Base-by-base conservation (phyloP, 768 basidiomycete species). In the Termitomyces sp. region DNA sequence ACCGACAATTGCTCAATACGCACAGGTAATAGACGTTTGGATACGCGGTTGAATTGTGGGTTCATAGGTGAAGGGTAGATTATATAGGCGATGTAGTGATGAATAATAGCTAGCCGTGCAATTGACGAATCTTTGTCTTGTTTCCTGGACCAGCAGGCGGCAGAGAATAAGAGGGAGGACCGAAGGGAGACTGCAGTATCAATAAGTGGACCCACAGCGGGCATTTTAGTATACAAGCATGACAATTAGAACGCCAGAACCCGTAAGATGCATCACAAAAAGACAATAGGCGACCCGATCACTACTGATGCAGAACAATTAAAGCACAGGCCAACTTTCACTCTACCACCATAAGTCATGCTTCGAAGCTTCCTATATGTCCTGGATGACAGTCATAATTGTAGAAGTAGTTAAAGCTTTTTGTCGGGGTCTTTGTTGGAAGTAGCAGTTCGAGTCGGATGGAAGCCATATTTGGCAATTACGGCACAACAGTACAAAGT, bases 131-230 rank as follows among this genome's bases (percentile, higher is more conserved):
- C 18, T 26, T 52, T 40, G 51, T 52, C 51, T 40, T 28, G 51
- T 41, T 40, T n/a, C 38, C 51, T 52, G 51, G 11, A 41, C 51
- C 51, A 52, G 51, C 51, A 52, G 51, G 51, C 51, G 38, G 7
- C n/a, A 4, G 13, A 40, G 38, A 52, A 52, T 41, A 50, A 24
- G 20, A 20, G 9, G 18, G 28, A 52, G 26, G 26, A 24, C 11
- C 24, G 8, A 6, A 52, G 38, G 30, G 13, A 2, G 11, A 40
- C 10, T 8, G 7, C 51, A 18, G 51, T 52, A 40, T 28, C 51
- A 6, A 30, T 11, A 11, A 18, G 13, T 41, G 51, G 51, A 52
- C 51, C 51, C 38, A 52, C 51, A 52, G 38, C 38, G n/a, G 36
- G 1, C 6, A 28, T n/a, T 38, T 52, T 52, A 52, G 51, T 41